Evolutionary conservation across 768 basidiomycete genomes (phyloP).

Genomic region (Suillus americanus): DNA sequence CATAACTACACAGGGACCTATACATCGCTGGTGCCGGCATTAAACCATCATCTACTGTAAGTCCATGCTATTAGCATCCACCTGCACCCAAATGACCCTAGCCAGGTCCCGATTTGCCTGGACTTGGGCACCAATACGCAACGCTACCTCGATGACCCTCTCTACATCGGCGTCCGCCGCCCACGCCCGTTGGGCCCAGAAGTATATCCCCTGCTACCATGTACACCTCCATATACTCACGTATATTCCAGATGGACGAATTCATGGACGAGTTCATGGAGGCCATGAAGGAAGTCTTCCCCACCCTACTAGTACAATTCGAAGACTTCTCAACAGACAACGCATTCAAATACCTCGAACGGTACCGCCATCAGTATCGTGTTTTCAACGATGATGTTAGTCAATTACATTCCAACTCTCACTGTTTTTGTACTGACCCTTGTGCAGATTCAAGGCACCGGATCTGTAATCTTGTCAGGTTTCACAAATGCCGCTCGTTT

Average conservation of each 20-base stretch:
- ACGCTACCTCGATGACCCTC: conserved; percentile 63
- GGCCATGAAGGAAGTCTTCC: conserved; percentile 63
- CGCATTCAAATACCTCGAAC: conserved; percentile 71
- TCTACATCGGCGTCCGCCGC: conserved; percentile 71
- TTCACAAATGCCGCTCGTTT: conserved; percentile 73
- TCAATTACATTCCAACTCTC: conserved; percentile 6
- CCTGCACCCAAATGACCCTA: background rate
- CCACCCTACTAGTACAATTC: conserved; percentile 68
- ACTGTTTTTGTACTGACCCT: conserved; percentile 3
- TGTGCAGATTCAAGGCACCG: conserved; percentile 67
- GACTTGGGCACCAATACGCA: conserved; percentile 80
- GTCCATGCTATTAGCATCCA: conserved; percentile 6
- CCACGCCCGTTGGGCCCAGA: conserved; percentile 46
- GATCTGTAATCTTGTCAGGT: conserved; percentile 72
- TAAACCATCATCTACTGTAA: conserved; percentile 45
- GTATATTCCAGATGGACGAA: conserved; percentile 51
- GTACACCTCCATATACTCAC: background rate
- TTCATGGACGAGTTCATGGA: conserved; percentile 81
- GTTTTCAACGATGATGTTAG: conserved; percentile 77
- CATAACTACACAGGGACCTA: conserved; percentile 42
- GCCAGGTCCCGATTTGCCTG: conserved; percentile 60
- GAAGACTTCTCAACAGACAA: conserved; percentile 80
- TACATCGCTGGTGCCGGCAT: conserved; percentile 75
- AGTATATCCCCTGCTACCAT: conserved; percentile 26
- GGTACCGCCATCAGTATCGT: conserved; percentile 55